These are phyloP conservation scores for Penicillium longicatenatum DNA, from an alignment of 495 filamentous ascomycete species.

Conservation along the genomic window DNA sequence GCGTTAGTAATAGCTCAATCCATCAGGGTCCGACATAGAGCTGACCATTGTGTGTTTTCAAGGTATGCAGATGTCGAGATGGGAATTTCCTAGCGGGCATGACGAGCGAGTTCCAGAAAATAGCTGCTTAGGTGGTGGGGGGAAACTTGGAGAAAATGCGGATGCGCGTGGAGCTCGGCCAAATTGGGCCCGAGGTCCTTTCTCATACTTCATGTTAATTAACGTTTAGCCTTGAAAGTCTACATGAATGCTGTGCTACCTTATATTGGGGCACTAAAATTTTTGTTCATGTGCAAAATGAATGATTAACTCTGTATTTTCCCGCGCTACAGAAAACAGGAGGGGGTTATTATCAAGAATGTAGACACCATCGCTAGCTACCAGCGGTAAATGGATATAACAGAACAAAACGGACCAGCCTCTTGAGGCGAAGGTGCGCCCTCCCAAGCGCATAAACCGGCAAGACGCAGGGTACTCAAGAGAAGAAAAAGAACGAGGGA, in stretches of 20 bases:
- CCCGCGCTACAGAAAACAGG: constrained; percentile 44
- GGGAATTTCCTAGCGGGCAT: constrained; percentile 43
- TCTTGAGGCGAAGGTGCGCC: constrained; percentile 30
- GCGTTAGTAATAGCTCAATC: background rate
- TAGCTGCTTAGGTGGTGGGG: background rate
- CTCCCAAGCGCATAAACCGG: constrained; percentile 29
- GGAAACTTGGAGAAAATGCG: constrained; percentile 1
- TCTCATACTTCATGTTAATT: background rate
- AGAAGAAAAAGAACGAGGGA: constrained; percentile 40
- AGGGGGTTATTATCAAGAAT: constrained; percentile 53
- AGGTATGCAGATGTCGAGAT: constrained; percentile 37
- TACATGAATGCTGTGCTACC: background rate
- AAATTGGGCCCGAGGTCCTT: constrained; percentile 9
- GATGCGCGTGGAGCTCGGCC: constrained; percentile 5
- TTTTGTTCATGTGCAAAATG: background rate
- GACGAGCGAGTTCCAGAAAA: constrained; percentile 4
- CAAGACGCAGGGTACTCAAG: constrained; percentile 45
- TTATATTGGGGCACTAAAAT: too few species aligned
- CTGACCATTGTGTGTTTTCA: constrained; percentile 52
- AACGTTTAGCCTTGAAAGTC: background rate
- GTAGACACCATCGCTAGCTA: constrained; percentile 54
- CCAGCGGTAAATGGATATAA: constrained; percentile 47
- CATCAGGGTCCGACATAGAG: background rate
- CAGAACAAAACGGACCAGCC: constrained; percentile 36
- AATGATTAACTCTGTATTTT: constrained; percentile 34